These are phyloP conservation scores for Berberis vulgaris DNA, from an alignment of 164 flowering plant species.

Conservation along the genomic window DNA sequence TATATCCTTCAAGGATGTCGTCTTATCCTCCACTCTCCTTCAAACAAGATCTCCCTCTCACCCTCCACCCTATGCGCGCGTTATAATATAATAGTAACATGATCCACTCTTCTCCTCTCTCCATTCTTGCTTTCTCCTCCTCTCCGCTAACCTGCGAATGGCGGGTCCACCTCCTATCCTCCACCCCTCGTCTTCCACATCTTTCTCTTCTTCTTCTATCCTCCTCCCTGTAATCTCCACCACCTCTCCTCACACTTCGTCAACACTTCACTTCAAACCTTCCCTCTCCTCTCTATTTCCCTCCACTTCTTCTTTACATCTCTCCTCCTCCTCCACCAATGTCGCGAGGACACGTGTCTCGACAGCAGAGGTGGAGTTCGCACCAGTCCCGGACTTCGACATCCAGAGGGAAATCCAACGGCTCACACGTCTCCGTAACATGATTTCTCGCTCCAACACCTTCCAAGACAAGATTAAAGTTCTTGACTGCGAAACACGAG, in stretches of 20 bases:
- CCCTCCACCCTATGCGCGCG: neutral
- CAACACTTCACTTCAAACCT: no score
- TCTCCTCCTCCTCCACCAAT: neutral
- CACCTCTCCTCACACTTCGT: no score
- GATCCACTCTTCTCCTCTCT: slow-evolving; percentile 10
- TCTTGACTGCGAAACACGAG: slow-evolving; percentile 43
- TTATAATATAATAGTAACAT: neutral
- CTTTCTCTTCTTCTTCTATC: no score
- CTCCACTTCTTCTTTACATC: slow-evolving; percentile 10
- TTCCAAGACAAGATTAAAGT: slow-evolving; percentile 24
- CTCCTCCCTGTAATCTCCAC: neutral
- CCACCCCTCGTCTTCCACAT: no score
- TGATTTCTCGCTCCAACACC: slow-evolving; percentile 17
- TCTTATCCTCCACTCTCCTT: slow-evolving; percentile 3
- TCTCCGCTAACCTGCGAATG: no score
- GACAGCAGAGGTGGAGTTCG: slow-evolving; percentile 55
- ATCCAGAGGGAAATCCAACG: slow-evolving; percentile 44
- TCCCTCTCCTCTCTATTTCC: neutral
- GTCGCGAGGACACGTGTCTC: slow-evolving; percentile 33
- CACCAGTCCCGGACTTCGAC: slow-evolving; percentile 44
- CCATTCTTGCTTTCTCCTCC: neutral
- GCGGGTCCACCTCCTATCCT: no score
- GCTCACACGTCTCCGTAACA: slow-evolving; percentile 30
- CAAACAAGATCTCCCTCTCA: slow-evolving; percentile 1
- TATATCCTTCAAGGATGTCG: slow-evolving; percentile 1